A percentile compares a stretch with the other conserved stretches of the same genome.
These are phyloP conservation scores for Gossypium lobatum DNA, from an alignment of 441 rosid species.

Conservation along the genomic window DNA sequence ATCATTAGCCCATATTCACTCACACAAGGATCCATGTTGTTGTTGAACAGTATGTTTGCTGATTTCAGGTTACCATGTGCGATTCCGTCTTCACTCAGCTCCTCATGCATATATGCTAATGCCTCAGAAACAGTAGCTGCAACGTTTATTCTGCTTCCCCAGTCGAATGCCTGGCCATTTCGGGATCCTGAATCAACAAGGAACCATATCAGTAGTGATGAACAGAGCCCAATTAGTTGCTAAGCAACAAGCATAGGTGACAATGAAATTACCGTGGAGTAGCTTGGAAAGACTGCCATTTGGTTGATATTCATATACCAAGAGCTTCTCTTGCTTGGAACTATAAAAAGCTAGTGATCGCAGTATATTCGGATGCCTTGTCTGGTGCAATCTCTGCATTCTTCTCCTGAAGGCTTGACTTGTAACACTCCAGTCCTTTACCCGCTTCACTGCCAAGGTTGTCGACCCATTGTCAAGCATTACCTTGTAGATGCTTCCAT, in stretches of 20 bases:
- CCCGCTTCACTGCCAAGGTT: conserved; percentile 47
- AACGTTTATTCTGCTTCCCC: conserved; percentile 48
- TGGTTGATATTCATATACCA: conserved; percentile 43
- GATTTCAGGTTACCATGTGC: conserved; percentile 66
- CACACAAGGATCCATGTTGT: conserved; percentile 42
- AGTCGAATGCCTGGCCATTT: conserved; percentile 35
- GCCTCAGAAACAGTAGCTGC: conserved; percentile 40
- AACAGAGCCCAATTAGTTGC: too few relatives aligned
- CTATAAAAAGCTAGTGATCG: conserved; percentile 48
- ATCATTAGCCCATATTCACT: conserved; percentile 56
- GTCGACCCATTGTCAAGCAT: conserved; percentile 26
- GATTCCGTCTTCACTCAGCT: conserved; percentile 37
- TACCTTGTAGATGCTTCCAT: conserved; percentile 58
- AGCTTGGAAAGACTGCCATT: conserved; percentile 57
- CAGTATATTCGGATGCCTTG: conserved; percentile 39
- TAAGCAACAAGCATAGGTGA: too few relatives aligned
- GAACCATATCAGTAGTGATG: not conserved
- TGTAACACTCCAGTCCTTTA: conserved; percentile 33
- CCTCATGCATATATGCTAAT: conserved; percentile 41
- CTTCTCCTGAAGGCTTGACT: conserved; percentile 36
- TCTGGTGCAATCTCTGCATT: conserved; percentile 39
- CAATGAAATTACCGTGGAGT: conserved; percentile 41
- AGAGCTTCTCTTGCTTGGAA: conserved; percentile 53
- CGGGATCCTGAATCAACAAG: conserved; percentile 31
- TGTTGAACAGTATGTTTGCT: conserved; percentile 46